phyloP scores from a whole-genome alignment of 768 basidiomycete genomes.

The Boletus insuetus region DNA sequence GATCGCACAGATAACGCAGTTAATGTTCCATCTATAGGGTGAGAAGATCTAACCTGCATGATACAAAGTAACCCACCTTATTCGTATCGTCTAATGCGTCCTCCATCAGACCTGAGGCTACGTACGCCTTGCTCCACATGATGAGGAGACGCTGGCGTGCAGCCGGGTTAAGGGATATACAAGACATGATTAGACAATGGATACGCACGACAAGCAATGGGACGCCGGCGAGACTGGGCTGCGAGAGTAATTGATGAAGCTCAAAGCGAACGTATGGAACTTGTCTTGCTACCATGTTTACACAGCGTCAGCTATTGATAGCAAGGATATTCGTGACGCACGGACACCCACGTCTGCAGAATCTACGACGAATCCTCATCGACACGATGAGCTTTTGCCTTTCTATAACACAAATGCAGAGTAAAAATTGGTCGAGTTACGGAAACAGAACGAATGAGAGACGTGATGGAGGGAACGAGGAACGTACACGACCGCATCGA shows the following conservation, averaged over 20 bases:
- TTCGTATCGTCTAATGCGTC: too few species aligned
- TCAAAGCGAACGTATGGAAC: conserved; percentile 84
- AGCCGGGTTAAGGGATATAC: too few species aligned
- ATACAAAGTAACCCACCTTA: too few species aligned
- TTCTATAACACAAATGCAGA: background rate
- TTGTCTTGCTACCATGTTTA: conserved; percentile 57
- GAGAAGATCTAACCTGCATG: too few species aligned
- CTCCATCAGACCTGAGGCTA: too few species aligned
- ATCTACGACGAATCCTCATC: conserved; percentile 84
- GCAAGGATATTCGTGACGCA: background rate
- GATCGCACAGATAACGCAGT: too few species aligned
- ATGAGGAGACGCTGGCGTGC: too few species aligned
- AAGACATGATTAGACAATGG: background rate
- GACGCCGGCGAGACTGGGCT: conserved; percentile 63
- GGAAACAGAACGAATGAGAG: background rate
- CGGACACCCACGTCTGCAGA: conserved; percentile 69
- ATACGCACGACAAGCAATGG: conserved; percentile 77
- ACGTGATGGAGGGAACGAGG: background rate
- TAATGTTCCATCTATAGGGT: too few species aligned
- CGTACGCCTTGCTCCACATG: too few species aligned
- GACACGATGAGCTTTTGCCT: conserved; percentile 15
- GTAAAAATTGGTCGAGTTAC: background rate
- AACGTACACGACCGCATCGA: conserved; percentile 86
- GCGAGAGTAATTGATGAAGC: conserved; percentile 72
- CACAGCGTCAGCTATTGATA: background rate